phyloP scores from a whole-genome alignment of 108 stramenopile genomes.

The Nitzschia sp. region DNA sequence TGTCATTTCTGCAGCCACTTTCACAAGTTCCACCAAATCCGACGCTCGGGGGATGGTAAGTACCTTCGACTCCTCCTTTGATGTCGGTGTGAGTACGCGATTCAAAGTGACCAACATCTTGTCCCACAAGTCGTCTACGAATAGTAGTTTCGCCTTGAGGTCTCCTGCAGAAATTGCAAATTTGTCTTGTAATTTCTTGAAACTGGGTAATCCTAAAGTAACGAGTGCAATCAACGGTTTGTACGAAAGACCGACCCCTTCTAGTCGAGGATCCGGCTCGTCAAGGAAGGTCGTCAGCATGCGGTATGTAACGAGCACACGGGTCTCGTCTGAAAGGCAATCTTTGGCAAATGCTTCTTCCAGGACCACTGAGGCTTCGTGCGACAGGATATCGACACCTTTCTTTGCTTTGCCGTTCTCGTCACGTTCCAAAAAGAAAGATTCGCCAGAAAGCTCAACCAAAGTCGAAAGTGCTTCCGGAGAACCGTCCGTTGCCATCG shows the following conservation, averaged over 20 bases:
- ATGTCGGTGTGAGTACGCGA: slow-evolving; percentile 16
- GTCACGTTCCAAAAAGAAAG: slow-evolving; percentile 23
- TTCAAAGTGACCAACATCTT: slow-evolving; percentile 15
- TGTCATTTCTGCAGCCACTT: neutral
- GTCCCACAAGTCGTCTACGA: slow-evolving; percentile 37
- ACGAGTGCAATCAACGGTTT: slow-evolving; percentile 53
- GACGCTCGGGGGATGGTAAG: slow-evolving; percentile 2
- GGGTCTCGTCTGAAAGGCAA: slow-evolving; percentile 40
- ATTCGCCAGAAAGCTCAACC: slow-evolving; percentile 26
- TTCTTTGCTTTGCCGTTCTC: slow-evolving; percentile 27
- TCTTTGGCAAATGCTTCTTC: slow-evolving; percentile 43
- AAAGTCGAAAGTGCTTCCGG: slow-evolving; percentile 53
- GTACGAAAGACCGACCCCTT: slow-evolving; percentile 23
- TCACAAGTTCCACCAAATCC: slow-evolving; percentile 25
- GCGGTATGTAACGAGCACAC: slow-evolving; percentile 47
- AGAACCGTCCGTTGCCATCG: slow-evolving; percentile 69
- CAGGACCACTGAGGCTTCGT: slow-evolving; percentile 60
- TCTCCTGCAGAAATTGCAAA: slow-evolving; percentile 12
- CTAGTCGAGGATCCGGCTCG: slow-evolving; percentile 18
- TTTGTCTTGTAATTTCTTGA: slow-evolving; percentile 34
- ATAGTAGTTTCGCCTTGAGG: slow-evolving; percentile 9
- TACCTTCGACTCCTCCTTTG: neutral
- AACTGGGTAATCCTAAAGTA: slow-evolving; percentile 43
- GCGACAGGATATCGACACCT: slow-evolving; percentile 47
- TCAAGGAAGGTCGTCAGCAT: slow-evolving; percentile 45